Base-by-base conservation (phyloP, 2,329 filamentous ascomycete species). In the Harringtonia lauricola region DNA sequence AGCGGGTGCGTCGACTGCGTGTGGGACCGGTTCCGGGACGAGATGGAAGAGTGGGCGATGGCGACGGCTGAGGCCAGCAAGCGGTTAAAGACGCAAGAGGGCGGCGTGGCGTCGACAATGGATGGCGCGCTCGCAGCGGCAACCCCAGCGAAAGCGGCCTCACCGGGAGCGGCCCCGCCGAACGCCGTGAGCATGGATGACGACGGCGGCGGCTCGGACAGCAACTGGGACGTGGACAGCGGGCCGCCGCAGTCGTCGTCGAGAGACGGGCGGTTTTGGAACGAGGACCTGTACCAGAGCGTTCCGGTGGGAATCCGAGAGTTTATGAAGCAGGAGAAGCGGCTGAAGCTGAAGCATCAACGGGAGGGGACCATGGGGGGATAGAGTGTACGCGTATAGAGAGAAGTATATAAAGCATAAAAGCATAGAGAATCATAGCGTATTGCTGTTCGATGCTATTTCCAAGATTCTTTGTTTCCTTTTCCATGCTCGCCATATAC, bases 271-370 rank as follows among this genome's bases (percentile, higher is more conserved):
- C 24, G 33, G 7, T 24, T 38, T 5, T 76, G 69, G 68, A 70
- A 77, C 43, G 79, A 79, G 2, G 79, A 86, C 40, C 58, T 94
- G 30, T 94, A 94, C 55, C 75, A 77, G 40, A 78, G 77, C 52
- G 80, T 98, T 42, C 90, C 92, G 0, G 85, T 96, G 10, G 92
- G 90, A 0, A 95, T 98, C 51, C 72, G 86, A 49, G 90, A 95
- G 61, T 98, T 98, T 57, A 96, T 98, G 90, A 87, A 83, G 68
- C 88, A 83, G 47, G 92, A 98, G 68, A 96, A 96, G 73, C 82
- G 71, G 60, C 63, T 98, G 48, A 90, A 86, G 62, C 72, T 85
- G 61, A 83, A 78, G 61, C 85, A 89, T 58, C 61, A 65, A 54
- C 64, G 68, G 41, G 76, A 79, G 44, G 67, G 71, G n/a, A 67